These are phyloP conservation scores for Cryphonectria parasitica DNA, from an alignment of 2,329 filamentous ascomycete genomes.

Conservation along the genomic window DNA sequence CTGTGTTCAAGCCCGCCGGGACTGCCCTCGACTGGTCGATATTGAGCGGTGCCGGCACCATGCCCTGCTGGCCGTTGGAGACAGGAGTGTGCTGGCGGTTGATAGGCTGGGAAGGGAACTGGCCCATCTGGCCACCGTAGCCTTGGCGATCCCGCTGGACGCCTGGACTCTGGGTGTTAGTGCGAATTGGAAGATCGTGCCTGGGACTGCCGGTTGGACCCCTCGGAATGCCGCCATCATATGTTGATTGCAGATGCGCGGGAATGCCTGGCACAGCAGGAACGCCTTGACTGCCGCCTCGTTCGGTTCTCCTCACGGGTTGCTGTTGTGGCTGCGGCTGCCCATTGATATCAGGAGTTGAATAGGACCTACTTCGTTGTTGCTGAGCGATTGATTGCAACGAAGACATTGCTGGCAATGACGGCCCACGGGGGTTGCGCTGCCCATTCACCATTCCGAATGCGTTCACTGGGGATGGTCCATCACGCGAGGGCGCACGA, in stretches of 20 bases:
- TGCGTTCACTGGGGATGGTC: conserved; percentile 64
- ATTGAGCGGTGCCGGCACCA: conserved; percentile 42
- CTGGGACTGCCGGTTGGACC: conserved; percentile 82
- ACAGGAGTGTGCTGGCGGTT: conserved; percentile 51
- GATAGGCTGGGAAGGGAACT: conserved; percentile 60
- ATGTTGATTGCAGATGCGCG: conserved; percentile 64
- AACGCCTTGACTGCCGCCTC: conserved; percentile 58
- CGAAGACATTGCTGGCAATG: conserved; percentile 66
- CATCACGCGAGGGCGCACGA: conserved; percentile 78
- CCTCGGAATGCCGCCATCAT: conserved; percentile 69
- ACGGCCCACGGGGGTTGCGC: conserved; percentile 75
- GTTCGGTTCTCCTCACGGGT: conserved; percentile 54
- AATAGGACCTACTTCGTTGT: conserved; percentile 84
- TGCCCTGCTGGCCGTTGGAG: conserved; percentile 37
- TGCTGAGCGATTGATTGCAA: conserved; percentile 54
- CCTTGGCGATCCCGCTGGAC: conserved; percentile 64
- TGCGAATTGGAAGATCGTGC: conserved; percentile 67
- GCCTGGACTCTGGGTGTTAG: conserved; percentile 72
- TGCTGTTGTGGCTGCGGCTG: conserved; percentile 61
- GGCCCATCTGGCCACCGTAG: conserved; percentile 53
- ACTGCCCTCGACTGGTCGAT: conserved; percentile 35
- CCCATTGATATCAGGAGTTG: conserved; percentile 90
- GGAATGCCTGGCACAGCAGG: conserved; percentile 79
- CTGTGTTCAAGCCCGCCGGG: conserved; percentile 43
- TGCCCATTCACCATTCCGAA: conserved; percentile 61